phyloP scores from a whole-genome alignment of 2,329 filamentous ascomycete genomes.

The Paecilomyces formosus region DNA sequence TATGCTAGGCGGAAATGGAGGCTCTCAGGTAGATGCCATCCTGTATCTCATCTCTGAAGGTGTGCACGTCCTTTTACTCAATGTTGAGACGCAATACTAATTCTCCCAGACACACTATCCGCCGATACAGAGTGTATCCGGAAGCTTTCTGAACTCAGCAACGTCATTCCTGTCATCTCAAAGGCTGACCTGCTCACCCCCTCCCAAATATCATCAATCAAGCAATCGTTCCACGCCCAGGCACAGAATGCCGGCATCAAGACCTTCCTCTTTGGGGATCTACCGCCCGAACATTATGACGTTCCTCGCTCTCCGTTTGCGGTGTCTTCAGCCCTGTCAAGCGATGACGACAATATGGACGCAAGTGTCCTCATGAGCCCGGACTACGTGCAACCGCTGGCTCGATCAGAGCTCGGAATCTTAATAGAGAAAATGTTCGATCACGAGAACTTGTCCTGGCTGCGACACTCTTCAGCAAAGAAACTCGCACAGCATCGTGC shows the following conservation, averaged over 20 bases:
- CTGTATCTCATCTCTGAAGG: conserved; percentile 72
- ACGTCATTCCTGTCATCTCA: conserved; percentile 75
- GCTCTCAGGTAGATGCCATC: conserved; percentile 74
- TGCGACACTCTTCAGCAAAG: conserved; percentile 73
- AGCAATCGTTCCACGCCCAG: conserved; percentile 40
- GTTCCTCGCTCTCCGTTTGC: conserved; percentile 54
- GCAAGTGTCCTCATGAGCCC: conserved; percentile 89
- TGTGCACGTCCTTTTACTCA: conserved; percentile 35
- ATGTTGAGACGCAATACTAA: conserved; percentile 7
- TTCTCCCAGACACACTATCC: conserved; percentile 45
- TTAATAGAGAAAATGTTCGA: conserved; percentile 73
- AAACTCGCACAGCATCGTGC: conserved; percentile 70
- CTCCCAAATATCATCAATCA: conserved; percentile 52
- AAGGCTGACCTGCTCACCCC: conserved; percentile 63
- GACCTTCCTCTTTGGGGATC: conserved; percentile 58
- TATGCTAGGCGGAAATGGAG: conserved; percentile 73
- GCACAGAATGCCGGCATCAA: conserved; percentile 45
- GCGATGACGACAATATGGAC: conserved; percentile 79
- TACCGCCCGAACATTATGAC: conserved; percentile 11
- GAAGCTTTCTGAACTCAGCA: conserved; percentile 64
- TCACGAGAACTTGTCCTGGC: conserved; percentile 66
- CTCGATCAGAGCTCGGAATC: conserved; percentile 62
- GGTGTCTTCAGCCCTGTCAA: conserved; percentile 64
- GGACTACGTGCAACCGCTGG: conserved; percentile 75
- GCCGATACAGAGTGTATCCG: conserved; percentile 66